Conservation (phyloP, 2,329 filamentous ascomycete genomes). For the Elsinoe australis region DNA sequence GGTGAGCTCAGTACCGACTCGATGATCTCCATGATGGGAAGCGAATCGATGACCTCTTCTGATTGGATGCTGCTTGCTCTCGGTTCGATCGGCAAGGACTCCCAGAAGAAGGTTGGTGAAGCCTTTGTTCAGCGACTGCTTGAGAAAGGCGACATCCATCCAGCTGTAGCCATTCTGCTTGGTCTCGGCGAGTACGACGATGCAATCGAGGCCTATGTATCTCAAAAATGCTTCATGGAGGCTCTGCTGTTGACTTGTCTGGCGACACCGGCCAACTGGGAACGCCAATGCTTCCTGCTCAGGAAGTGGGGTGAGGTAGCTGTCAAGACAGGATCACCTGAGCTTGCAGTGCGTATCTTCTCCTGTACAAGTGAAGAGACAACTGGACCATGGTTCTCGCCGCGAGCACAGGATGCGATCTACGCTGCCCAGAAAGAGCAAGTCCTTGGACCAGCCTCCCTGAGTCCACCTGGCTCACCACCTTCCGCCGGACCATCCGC, state of each 20-base stretch:
- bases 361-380: slow-evolving; percentile 83
- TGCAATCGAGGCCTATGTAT: slow-evolving; percentile 92
- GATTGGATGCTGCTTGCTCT: slow-evolving; percentile 97
- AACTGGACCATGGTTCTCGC: slow-evolving; percentile 79
- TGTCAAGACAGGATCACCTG: slow-evolving; percentile 76
- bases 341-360: slow-evolving; percentile 86
- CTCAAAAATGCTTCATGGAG: slow-evolving; percentile 85
- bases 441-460: slow-evolving; percentile 33
- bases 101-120: slow-evolving; percentile 83
- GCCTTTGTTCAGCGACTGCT: slow-evolving; percentile 85
- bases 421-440: slow-evolving; percentile 48
- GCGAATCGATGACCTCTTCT: slow-evolving; percentile 80
- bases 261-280: slow-evolving; percentile 78
- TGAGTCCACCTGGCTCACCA: slow-evolving; percentile 66
- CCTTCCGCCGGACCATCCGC: slow-evolving; percentile 49
- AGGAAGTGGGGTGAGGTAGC: slow-evolving; percentile 94
- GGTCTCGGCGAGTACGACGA: slow-evolving; percentile 89
- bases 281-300: slow-evolving; percentile 77
- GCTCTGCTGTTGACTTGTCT: slow-evolving; percentile 82
- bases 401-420: slow-evolving; percentile 59
- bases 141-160: slow-evolving; percentile 83
- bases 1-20: slow-evolving; percentile 76
- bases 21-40: slow-evolving; percentile 65
- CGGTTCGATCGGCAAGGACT: slow-evolving; percentile 68
- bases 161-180: slow-evolving; percentile 84